Evolutionary conservation across 306 rosid species (phyloP), one percentile per base, ranked within the genome.

Genomic region (Rubus idaeus): DNA sequence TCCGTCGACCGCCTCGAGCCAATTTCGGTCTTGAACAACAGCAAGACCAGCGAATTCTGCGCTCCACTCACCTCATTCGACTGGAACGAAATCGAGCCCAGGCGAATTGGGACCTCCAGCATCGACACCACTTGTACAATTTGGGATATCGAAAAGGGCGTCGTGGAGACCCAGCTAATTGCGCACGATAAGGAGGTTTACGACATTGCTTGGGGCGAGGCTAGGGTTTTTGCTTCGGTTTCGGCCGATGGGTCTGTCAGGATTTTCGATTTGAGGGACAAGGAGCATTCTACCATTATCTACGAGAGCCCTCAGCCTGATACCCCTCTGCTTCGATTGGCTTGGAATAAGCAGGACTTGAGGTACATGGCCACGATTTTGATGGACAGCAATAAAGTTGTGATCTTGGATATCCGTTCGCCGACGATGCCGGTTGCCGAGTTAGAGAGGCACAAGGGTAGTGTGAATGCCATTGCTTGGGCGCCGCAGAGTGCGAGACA

Each of bases 141-240:
- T 49, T 95, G 98, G 98, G 98, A 95, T 62, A 82, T 95, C 16
- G 97, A 95, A 7, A 87, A 80, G 63, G 82, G 85, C 4, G 94
- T 89, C 35, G 99, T 95, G 0, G 99, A 95, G 51, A 95, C 99
- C 20, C 99, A 95, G 88, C 89, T 95, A 30, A 95, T 95, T n/a
- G 99, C 99, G 10, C 99, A 95, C 51, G 99, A 95, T 17, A 90
- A 92, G 41, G 99, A 95, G 87, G 99, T 95, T 0, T 89, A 92
- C 80, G 97, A 90, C 80, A 89, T 95, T 60, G 97, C 97, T 0
- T 95, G 99, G 99, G 99, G 99, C 0, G 97, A 95, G 64, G 96
- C 99, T 3, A 68, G 94, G 60, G 97, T 92, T 30, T 95, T 92
- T 26, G 93, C 99, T 8, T 95, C 99, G 5, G 99, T 92, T 50